Conservation (phyloP, 2,329 filamentous ascomycete genomes). For the Zarea fungicola region DNA sequence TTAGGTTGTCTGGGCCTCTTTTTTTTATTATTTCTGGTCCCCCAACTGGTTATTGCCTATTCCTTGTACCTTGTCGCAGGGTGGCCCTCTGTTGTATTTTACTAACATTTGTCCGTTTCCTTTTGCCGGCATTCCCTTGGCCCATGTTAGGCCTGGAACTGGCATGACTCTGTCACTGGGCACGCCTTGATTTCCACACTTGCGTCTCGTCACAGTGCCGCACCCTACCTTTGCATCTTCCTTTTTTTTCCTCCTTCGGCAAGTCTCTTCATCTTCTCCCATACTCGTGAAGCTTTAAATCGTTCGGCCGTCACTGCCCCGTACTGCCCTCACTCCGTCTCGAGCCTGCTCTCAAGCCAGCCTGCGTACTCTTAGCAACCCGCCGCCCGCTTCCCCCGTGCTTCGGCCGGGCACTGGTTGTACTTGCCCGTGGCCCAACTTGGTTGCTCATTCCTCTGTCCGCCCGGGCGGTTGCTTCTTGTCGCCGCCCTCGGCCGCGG, state of each 20-base stretch:
- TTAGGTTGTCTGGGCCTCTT: not conserved
- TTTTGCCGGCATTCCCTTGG: not conserved
- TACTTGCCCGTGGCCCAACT: conserved; percentile 1
- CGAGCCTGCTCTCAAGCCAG: not conserved
- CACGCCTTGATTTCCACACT: conserved; percentile 6
- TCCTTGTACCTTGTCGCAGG: conserved; percentile 6
- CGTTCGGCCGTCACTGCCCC: not conserved
- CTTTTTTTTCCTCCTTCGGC: not conserved
- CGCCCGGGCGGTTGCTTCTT: not conserved
- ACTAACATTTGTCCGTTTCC: not conserved
- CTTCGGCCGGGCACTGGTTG: not conserved
- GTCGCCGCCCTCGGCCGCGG: too few species aligned
- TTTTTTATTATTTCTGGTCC: too few species aligned
- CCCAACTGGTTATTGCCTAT: not conserved
- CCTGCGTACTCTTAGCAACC: not conserved
- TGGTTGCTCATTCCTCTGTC: not conserved
- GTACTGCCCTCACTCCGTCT: not conserved
- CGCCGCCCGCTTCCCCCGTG: not conserved
- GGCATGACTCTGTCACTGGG: conserved; percentile 11
- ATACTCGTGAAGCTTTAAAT: too few species aligned
- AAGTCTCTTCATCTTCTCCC: not conserved
- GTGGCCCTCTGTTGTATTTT: not conserved
- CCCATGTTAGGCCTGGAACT: conserved; percentile 7
- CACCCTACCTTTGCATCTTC: not conserved
- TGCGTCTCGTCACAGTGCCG: conserved; percentile 1